phyloP scores from a whole-genome alignment of 257 asterid genomes.

The Jacaranda mimosifolia region DNA sequence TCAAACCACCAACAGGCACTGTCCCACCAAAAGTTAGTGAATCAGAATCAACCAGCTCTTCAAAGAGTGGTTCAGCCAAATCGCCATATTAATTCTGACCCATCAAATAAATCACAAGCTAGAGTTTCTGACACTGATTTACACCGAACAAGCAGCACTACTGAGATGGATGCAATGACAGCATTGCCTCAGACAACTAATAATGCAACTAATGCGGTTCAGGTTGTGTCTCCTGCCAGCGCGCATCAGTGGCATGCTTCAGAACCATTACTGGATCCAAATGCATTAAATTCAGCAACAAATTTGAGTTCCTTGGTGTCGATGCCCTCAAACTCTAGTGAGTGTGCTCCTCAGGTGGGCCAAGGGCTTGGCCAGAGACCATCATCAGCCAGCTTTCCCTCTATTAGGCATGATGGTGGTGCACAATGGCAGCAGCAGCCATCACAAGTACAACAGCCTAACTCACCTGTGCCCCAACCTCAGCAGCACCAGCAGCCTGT shows the following conservation, averaged over 20 bases:
- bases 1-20: constrained; percentile 59
- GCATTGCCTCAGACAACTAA: constrained; percentile 51
- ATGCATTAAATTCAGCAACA: constrained; percentile 50
- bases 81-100: constrained; percentile 55
- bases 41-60: constrained; percentile 58
- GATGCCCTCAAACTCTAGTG: constrained; percentile 52
- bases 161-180: constrained; percentile 48
- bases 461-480: constrained; percentile 47
- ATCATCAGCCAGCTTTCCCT: constrained; percentile 47
- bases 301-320: constrained; percentile 52
- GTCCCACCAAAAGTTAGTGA: constrained; percentile 58
- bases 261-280: constrained; percentile 57
- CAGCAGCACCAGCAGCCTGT: constrained; percentile 52
- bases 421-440: constrained; percentile 52
- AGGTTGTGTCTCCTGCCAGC: constrained; percentile 11
- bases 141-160: constrained; percentile 51
- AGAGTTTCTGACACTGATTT: constrained; percentile 58
- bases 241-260: constrained; percentile 50
- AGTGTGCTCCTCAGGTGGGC: constrained; percentile 52
- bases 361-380: constrained; percentile 66
- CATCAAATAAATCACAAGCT: constrained; percentile 51
- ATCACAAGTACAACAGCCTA: constrained; percentile 55
- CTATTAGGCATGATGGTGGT: constrained; percentile 57
- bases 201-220: constrained; percentile 22
- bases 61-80: constrained; percentile 60